Evolutionary conservation across 2,329 filamentous ascomycete species (phyloP).

Genomic region (Pseudonectria foliicola): DNA sequence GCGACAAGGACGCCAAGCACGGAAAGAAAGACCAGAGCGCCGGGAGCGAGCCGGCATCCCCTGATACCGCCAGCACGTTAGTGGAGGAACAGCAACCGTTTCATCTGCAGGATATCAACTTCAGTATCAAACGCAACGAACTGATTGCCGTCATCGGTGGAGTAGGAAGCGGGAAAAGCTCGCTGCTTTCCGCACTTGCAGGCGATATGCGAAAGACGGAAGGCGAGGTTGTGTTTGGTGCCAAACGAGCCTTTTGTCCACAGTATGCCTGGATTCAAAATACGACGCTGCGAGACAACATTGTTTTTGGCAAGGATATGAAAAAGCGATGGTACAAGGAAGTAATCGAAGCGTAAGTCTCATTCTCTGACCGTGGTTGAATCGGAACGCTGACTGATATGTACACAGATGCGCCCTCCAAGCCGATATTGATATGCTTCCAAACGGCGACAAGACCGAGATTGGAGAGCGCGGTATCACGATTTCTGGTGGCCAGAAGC

Average conservation of each 20-base stretch:
- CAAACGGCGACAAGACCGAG: conserved; percentile 79
- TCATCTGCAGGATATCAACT: conserved; percentile 60
- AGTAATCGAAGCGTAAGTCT: conserved; percentile 66
- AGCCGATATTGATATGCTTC: conserved; percentile 88
- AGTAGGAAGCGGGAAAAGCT: conserved; percentile 88
- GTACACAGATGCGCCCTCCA: conserved; percentile 63
- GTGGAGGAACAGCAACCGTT: conserved; percentile 61
- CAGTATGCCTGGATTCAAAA: conserved; percentile 99
- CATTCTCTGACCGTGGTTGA: conserved; percentile 4
- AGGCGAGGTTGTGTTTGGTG: conserved; percentile 68
- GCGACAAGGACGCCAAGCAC: conserved; percentile 39
- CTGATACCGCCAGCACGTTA: conserved; percentile 47
- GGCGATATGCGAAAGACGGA: conserved; percentile 86
- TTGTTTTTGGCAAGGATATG: conserved; percentile 77
- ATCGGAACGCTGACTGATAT: conserved; percentile 2
- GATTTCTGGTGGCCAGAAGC: conserved; percentile 91
- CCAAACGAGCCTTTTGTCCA: conserved; percentile 81
- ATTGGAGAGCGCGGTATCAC: conserved; percentile 95
- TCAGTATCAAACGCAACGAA: conserved; percentile 66
- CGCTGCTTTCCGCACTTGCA: conserved; percentile 78
- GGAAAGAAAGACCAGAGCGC: conserved; percentile 20
- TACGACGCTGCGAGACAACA: conserved; percentile 77
- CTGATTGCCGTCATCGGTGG: conserved; percentile 78
- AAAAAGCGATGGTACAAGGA: conserved; percentile 72
- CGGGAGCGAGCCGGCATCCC: conserved; percentile 25